Evolutionary conservation across 2,329 filamentous ascomycete species (phyloP).

Genomic region (Diaporthe humulicola): DNA sequence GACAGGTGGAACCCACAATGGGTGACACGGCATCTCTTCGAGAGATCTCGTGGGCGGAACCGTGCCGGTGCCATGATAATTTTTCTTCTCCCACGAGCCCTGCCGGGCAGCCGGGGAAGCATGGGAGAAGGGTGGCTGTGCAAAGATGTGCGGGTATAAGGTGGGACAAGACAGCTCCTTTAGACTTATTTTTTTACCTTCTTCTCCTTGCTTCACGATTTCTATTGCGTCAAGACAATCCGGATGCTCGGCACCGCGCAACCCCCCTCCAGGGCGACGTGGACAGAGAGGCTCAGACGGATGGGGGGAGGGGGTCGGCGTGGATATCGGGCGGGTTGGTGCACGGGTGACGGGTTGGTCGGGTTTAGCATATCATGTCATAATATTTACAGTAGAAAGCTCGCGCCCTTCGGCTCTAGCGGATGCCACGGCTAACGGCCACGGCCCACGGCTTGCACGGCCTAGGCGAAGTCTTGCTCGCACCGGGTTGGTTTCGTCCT

Average conservation of each 20-base stretch:
- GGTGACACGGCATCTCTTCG: background rate
- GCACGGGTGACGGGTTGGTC: background rate
- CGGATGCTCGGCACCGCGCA: conserved; percentile 23
- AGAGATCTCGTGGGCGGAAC: conserved; percentile 23
- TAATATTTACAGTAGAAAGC: too few species aligned
- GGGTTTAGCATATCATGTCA: background rate
- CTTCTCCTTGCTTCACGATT: background rate
- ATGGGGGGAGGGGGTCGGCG: conserved; percentile 13
- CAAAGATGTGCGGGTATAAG: background rate
- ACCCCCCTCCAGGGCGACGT: conserved; percentile 1
- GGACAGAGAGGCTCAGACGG: conserved; percentile 18
- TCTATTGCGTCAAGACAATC: conserved; percentile 7
- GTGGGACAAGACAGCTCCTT: background rate
- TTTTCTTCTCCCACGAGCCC: background rate
- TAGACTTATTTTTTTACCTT: background rate
- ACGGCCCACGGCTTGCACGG: conserved; percentile 16
- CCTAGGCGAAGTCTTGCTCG: background rate
- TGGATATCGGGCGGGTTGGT: background rate
- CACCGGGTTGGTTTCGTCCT: background rate
- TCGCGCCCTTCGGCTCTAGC: conserved; percentile 17
- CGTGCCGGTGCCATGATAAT: background rate
- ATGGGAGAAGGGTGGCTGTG: background rate
- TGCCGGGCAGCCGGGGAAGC: background rate
- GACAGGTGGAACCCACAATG: conserved; percentile 13
- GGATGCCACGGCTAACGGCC: conserved; percentile 18